phyloP scores from a whole-genome alignment of 208 protist genomes.

The Leishmania martiniquensis region DNA sequence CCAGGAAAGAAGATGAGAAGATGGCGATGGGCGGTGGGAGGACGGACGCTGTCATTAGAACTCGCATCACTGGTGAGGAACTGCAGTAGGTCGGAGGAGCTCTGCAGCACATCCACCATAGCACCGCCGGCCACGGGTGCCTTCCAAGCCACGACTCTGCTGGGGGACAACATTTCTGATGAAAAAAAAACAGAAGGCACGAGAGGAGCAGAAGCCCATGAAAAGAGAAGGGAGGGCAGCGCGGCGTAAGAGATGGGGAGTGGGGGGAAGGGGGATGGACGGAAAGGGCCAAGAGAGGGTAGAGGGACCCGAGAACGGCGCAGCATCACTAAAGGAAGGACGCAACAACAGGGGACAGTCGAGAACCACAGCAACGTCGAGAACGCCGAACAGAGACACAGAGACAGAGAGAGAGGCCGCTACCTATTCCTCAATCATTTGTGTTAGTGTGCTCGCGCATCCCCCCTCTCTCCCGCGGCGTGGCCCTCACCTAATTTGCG shows the following conservation, averaged over 20 bases:
- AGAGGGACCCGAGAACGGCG: neutral
- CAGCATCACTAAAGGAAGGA: neutral
- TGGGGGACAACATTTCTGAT: slow-evolving; percentile 9
- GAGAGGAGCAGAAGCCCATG: neutral
- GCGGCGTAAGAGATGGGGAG: neutral
- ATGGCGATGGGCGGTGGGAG: slow-evolving; percentile 13
- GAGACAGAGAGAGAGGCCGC: neutral
- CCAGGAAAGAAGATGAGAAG: slow-evolving; percentile 73
- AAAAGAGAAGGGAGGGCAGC: no score
- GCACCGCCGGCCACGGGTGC: slow-evolving; percentile 26
- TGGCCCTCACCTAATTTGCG: no score
- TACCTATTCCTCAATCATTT: no score
- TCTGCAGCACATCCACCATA: slow-evolving; percentile 71
- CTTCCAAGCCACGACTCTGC: slow-evolving; percentile 42
- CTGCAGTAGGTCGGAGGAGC: slow-evolving; percentile 50
- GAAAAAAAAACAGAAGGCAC: neutral
- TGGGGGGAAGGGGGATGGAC: neutral
- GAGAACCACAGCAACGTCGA: neutral
- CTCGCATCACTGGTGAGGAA: slow-evolving; percentile 24
- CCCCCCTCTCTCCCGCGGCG: no score
- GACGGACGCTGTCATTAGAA: slow-evolving; percentile 16
- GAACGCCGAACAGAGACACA: neutral
- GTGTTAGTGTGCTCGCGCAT: no score
- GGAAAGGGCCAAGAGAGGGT: neutral
- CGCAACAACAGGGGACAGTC: neutral